Evolutionary conservation across 2,329 filamentous ascomycete genomes (phyloP), one percentile per base, ranked within the genome.

Genomic region (Pleochaeta shiraiana): DNA sequence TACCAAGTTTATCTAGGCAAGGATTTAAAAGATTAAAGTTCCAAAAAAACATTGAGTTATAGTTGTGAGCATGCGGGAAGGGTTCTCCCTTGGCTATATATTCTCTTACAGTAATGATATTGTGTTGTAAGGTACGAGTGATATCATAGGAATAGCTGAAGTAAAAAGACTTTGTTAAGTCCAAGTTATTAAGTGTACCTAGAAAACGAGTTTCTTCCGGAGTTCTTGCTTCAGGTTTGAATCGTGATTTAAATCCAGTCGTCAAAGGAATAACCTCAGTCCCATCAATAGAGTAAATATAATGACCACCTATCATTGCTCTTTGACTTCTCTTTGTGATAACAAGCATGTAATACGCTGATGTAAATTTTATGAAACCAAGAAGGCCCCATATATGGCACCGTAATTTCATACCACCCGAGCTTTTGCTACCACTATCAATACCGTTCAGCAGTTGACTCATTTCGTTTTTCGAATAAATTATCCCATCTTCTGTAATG

Each of bases 61-160:
- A 87, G 69, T 90, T 83, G 34, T 82, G 80, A 31, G 81, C 77
- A 47, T 79, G 77, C 6, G 81, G 78, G 31, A 82, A 80, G 1
- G 81, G 77, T 14, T 79, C 75, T 0, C 87, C 88, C 66, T 84
- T 78, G 33, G 83, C 80, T 62, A 95, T 75, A 2, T 85, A 83
- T 61, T 82, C 79, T 45, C 93, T 82, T 74, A 96, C 90, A 34
- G 84, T 81, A 24, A 85, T 85, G 66, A 98, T 90, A 71, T 98
- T 98, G 71, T 92, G 84, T 73, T 98, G 93, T 59, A 98, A 77
- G 0, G 90, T 95, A 64, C 85, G 83, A 0, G 93, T 98, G 69
- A 97, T 87, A 72, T 98, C 90, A 76, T 98, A 98, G 0, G 92
- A 95, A 73, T 96, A 96, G 76, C 92, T 96, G 77, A 96, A 98